Conservation (phyloP, 768 basidiomycete species). For the Panaeolus papilionaceus region DNA sequence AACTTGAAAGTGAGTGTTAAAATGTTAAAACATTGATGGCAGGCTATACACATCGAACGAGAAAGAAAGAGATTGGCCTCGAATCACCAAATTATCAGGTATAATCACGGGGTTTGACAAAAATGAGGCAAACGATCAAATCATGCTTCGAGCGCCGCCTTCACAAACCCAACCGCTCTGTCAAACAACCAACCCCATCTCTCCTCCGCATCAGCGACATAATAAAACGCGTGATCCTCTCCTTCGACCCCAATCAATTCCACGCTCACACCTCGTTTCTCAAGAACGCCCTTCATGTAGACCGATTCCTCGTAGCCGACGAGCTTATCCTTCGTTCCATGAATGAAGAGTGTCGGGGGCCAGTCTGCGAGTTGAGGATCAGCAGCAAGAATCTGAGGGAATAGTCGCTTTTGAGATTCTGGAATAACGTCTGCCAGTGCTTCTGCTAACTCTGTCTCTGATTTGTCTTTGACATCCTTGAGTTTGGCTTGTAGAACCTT, state of each 20-base stretch:
- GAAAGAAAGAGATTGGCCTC: neutral
- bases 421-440: conserved; percentile 37
- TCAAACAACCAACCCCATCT: conserved; percentile 9
- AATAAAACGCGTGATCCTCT: conserved; percentile 64
- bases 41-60: too few species aligned
- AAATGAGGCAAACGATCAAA: neutral
- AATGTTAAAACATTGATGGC: too few species aligned
- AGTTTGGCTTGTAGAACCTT: conserved; percentile 33
- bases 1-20: too few species aligned
- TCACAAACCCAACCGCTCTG: neutral
- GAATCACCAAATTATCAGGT: neutral
- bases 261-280: conserved; percentile 40
- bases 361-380: conserved; percentile 31
- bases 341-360: conserved; percentile 56
- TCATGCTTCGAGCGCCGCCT: neutral
- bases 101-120: neutral
- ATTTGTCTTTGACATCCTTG: conserved; percentile 26
- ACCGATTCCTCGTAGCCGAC: conserved; percentile 49
- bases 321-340: conserved; percentile 54
- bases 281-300: conserved; percentile 41
- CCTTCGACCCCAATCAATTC: conserved; percentile 46
- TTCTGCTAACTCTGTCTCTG: neutral
- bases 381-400: conserved; percentile 52
- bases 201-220: conserved; percentile 50
- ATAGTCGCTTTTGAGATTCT: conserved; percentile 40